A percentile compares a stretch with the other conserved stretches of the same genome.
Evolutionary conservation across 1,284 basidiomycete genomes (phyloP).

Genomic region (Sporisorium exsertum): DNA sequence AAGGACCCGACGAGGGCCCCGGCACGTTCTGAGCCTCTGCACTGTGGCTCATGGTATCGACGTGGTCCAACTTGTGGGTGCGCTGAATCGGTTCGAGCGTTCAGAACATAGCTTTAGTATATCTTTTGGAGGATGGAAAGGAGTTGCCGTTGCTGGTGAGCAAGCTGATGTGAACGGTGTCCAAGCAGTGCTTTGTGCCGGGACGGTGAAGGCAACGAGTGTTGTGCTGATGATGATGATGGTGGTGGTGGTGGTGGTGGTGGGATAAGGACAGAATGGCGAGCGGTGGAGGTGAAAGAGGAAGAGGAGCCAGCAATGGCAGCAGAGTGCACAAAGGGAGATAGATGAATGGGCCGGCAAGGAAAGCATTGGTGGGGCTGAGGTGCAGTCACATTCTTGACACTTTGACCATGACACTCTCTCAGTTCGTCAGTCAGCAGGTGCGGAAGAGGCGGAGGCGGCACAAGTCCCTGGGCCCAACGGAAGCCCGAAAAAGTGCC

Average conservation of each 20-base stretch:
- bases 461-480: neutral
- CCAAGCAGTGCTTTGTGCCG: neutral
- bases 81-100: neutral
- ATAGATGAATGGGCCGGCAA: neutral
- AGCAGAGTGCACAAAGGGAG: neutral
- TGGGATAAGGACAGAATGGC: too few species aligned
- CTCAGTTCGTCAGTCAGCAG: constrained; percentile 9
- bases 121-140: neutral
- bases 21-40: constrained; percentile 13
- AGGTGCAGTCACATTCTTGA: neutral
- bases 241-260: neutral
- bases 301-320: neutral
- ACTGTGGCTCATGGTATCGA: constrained; percentile 19
- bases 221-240: neutral
- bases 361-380: neutral
- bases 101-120: neutral
- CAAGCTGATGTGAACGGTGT: neutral
- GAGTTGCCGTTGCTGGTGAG: neutral
- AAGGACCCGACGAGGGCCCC: constrained; percentile 21
- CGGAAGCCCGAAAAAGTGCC: too few species aligned
- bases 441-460: neutral
- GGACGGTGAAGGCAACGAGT: neutral
- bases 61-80: constrained; percentile 2
- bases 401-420: constrained; percentile 2
- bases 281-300: neutral